Evolutionary conservation across 768 basidiomycete species (phyloP), one percentile per base, ranked within the genome.

Genomic region (Candolleomyces aberdarensis): DNA sequence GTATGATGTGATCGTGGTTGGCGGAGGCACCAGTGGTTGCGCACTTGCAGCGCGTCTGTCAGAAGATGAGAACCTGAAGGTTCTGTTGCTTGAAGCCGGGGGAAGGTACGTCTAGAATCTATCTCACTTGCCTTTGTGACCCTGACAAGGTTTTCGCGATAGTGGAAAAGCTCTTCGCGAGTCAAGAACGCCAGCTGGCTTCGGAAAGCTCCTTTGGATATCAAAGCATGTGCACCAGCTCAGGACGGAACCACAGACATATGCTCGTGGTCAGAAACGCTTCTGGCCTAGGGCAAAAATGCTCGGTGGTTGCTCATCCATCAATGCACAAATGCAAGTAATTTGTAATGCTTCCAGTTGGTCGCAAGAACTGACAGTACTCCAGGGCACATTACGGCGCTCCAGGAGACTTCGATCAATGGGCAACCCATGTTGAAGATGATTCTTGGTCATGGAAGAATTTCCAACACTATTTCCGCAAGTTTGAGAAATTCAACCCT

Each of bases 401-500:
- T 8, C 85, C 88, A 3, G 82, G 84, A 1, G 89, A 91, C 67
- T 91, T 85, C 64, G 86, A 90, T 64, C 79, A 89, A 68, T 89
- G 86, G 82, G 85, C 83, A 1, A 58, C 69, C 0, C 73, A 83
- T 26, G 78, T 77, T 13, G 82, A 78, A 5, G 85, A 88, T 50
- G 74, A 81, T 15, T 80, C 81, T 9, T 91, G 87, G 87, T 72
- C 82, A n/a, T 86, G 79, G 77, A 76, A 81, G 57, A 78, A 83
- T 53, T 74, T 91, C 58, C 71, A 75, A 54, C 66, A 73, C 85
- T 91, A 88, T 65, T 85, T 91, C 66, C 77, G 69, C 40, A 91
- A 88, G 69, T 88, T 90, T 48, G 88, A 91, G 69, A 78, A 73
- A 17, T 89, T 79, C 64, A 73, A 73, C 46, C 82, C 83, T 3